phyloP scores from a whole-genome alignment of 352 stramenopile genomes.

The Pythium brachiatum region DNA sequence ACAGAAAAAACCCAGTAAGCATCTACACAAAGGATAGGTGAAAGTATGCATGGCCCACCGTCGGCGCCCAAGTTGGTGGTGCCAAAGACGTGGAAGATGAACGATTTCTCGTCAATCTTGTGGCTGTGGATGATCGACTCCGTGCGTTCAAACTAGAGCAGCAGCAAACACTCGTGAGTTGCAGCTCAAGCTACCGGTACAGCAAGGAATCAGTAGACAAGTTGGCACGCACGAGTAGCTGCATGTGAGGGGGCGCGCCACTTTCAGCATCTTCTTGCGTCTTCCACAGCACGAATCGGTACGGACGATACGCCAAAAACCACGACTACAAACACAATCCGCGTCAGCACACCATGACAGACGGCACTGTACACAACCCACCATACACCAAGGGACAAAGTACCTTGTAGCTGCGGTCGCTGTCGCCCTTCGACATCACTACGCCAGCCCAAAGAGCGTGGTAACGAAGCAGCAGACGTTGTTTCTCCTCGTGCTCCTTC shows the following conservation, averaged over 20 bases:
- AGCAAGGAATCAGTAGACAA: not conserved
- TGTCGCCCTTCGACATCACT: slow-evolving; percentile 59
- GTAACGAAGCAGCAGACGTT: slow-evolving; percentile 49
- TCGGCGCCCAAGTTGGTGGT: slow-evolving; percentile 43
- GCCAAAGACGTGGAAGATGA: slow-evolving; percentile 60
- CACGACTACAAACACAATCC: slow-evolving; percentile 12
- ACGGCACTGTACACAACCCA: too few relatives aligned
- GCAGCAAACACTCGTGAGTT: not conserved
- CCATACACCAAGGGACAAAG: too few relatives aligned
- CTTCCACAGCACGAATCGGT: slow-evolving; percentile 83
- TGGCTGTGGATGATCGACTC: slow-evolving; percentile 57
- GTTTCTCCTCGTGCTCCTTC: slow-evolving; percentile 49
- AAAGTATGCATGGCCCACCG: slow-evolving; percentile 33
- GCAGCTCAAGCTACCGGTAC: too few relatives aligned
- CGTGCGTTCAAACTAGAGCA: slow-evolving; percentile 62
- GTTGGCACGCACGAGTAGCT: slow-evolving; percentile 53
- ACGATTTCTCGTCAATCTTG: slow-evolving; percentile 60
- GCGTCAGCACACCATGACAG: slow-evolving; percentile 2
- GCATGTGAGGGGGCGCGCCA: slow-evolving; percentile 42
- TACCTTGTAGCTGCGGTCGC: slow-evolving; percentile 72
- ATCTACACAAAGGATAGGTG: not conserved
- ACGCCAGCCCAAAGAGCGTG: slow-evolving; percentile 69
- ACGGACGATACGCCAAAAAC: slow-evolving; percentile 55
- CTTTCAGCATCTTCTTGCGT: slow-evolving; percentile 65
- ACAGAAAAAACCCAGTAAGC: not conserved